Evolutionary conservation across 306 rosid species (phyloP), one percentile per base, ranked within the genome.

Genomic region (Begonia peltatifolia): DNA sequence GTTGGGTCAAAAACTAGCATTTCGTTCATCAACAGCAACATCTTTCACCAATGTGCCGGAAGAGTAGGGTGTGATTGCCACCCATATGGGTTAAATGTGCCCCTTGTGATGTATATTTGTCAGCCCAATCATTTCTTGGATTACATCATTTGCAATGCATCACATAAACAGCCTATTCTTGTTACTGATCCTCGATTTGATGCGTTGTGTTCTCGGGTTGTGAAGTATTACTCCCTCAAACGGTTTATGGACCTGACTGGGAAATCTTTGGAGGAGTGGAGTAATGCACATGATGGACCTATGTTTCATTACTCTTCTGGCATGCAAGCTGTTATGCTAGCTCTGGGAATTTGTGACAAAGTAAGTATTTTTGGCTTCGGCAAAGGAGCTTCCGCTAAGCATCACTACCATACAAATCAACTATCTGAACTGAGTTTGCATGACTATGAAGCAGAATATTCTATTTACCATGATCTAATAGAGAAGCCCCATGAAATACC

Each of bases 371-470:
- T 76, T 74, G 99, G 99, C 43, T 92, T 86, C 65, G 99, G 99
- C 44, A 92, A 92, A 63, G 73, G 84, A 3, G 15, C 68, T 48
- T 71, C 76, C 14, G 84, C 99, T 17, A 92, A 76, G 60, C 99
- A 92, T 60, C 99, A 92, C 61, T 92, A 92, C 56, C 99, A 92
- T 30, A 81, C 96, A 2, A 92, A 81, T 59, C 99, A 92, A 74
- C 86, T 81, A 68, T 75, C 69, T 44, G 99, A 92, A 74, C 84
- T 92, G 63, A 68, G 70, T n/a, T 62, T 92, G 72, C 99, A 92
- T 53, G 96, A 92, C 52, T 92, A 92, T 64, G 93, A 79, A 66
- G 99, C 96, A 6, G 99, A 92, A 53, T 92, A 86, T 64, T 84
- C 62, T 2, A 79, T 92, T 48, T 92, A 92, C 51, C 78, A 52